Percentiles rank a stretch among this genome's conserved stretches.
Evolutionary conservation across 768 basidiomycete species (phyloP).

Genomic region (Naematelia aurantialba): DNA sequence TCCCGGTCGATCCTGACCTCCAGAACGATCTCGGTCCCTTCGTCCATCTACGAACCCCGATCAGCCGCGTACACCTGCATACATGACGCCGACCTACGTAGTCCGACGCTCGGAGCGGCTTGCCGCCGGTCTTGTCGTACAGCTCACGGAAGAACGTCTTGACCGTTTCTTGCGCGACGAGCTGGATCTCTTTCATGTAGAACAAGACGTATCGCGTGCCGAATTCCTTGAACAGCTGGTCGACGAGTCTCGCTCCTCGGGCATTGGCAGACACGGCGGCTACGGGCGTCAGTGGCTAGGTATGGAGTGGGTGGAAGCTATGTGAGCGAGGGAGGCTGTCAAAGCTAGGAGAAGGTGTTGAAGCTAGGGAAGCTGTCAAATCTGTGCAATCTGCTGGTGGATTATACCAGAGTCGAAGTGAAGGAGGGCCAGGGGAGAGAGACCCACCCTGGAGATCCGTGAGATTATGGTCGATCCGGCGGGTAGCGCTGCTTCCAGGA

Average conservation of each 20-base stretch:
- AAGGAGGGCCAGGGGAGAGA: too few relatives aligned
- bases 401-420: too few relatives aligned
- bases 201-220: constrained; percentile 33
- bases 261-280: constrained; percentile 39
- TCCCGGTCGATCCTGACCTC: constrained; percentile 25
- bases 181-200: constrained; percentile 37
- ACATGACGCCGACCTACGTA: constrained; percentile 13
- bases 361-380: too few relatives aligned
- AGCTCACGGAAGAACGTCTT: constrained; percentile 35
- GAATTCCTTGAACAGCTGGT: constrained; percentile 40
- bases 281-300: too few relatives aligned
- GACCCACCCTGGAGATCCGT: constrained; percentile 36
- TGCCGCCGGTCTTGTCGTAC: constrained; percentile 22
- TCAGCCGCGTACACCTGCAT: background rate
- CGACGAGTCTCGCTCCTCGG: constrained; percentile 28
- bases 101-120: constrained; percentile 14
- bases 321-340: too few relatives aligned
- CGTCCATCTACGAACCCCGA: constrained; percentile 24
- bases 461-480: constrained; percentile 42
- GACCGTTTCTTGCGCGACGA: constrained; percentile 38
- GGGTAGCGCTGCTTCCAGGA: constrained; percentile 34
- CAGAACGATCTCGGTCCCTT: constrained; percentile 27
- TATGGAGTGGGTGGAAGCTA: too few relatives aligned
- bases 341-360: too few relatives aligned
- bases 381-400: too few relatives aligned